These are phyloP conservation scores for Ascochyta clinopodiicola DNA, from an alignment of 2,329 filamentous ascomycete genomes.

Conservation along the genomic window DNA sequence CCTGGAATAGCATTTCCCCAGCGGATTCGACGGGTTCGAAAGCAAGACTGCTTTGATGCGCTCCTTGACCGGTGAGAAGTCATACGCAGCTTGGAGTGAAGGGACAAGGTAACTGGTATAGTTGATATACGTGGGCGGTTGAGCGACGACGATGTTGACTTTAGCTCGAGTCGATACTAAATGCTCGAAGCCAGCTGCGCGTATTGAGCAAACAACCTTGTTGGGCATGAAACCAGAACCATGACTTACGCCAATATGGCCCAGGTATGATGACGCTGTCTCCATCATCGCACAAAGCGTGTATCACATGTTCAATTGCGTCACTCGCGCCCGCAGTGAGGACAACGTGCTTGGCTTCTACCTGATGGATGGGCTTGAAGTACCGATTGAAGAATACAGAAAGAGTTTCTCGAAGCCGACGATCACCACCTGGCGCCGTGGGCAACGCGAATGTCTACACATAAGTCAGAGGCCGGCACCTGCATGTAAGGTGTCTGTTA, in stretches of 20 bases:
- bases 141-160: not conserved
- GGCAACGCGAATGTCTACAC: not conserved
- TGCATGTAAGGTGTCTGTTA: too few relatives aligned
- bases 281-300: not conserved
- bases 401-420: not conserved
- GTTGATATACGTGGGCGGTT: not conserved
- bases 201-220: not conserved
- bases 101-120: not conserved
- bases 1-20: constrained; percentile 35
- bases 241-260: not conserved
- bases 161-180: not conserved
- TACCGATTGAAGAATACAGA: not conserved
- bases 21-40: constrained; percentile 39
- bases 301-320: not conserved
- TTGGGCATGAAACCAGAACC: not conserved
- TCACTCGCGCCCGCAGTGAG: constrained; percentile 1
- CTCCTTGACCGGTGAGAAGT: constrained; percentile 34
- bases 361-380: not conserved
- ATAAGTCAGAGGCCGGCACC: not conserved
- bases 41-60: constrained; percentile 41
- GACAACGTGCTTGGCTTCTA: not conserved
- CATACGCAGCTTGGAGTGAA: constrained; percentile 10
- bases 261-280: not conserved
- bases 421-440: not conserved
- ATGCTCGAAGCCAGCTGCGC: not conserved